phyloP scores from a whole-genome alignment of 1,139 yeast species.

The Saccharomyces hybrid region DNA sequence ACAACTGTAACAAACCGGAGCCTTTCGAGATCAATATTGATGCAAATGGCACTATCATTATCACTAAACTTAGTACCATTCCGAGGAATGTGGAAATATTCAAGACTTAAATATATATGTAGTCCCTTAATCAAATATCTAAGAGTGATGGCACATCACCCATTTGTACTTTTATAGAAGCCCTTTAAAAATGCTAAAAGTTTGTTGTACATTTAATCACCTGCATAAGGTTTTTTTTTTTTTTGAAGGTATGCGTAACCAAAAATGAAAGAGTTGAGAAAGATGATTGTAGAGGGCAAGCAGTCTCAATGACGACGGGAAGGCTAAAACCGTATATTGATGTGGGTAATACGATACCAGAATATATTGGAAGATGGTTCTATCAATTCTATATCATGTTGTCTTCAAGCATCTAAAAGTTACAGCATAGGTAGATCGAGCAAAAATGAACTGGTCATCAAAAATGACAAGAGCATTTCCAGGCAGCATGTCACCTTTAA shows the following conservation, averaged over 20 bases:
- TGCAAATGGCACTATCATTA: conserved; percentile 4
- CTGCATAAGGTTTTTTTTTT: too few relatives aligned
- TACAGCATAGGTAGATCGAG: conserved; percentile 29
- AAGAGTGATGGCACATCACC: too few relatives aligned
- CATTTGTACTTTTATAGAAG: neutral
- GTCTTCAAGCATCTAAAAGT: conserved; percentile 9
- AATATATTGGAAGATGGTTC: conserved; percentile 18
- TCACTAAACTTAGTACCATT: neutral
- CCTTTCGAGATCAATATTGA: conserved; percentile 16
- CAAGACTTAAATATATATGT: too few relatives aligned
- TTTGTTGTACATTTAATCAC: too few relatives aligned
- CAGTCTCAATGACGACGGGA: neutral
- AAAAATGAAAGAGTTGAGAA: too few relatives aligned
- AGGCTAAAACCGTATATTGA: conserved; percentile 4
- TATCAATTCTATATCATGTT: conserved; percentile 13
- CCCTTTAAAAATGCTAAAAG: too few relatives aligned
- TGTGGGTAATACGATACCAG: conserved; percentile 27
- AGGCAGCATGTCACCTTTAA: conserved; percentile 23
- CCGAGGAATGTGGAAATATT: conserved; percentile 4
- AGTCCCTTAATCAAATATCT: too few relatives aligned
- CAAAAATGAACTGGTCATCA: conserved; percentile 22
- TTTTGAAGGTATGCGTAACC: neutral
- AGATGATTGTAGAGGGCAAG: too few relatives aligned
- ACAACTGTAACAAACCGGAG: conserved; percentile 7
- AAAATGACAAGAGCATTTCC: conserved; percentile 31